A percentile compares a stretch with the other conserved stretches of the same genome.
phyloP scores from a whole-genome alignment of 345 rosid species.

The Boechera divaricarpa region DNA sequence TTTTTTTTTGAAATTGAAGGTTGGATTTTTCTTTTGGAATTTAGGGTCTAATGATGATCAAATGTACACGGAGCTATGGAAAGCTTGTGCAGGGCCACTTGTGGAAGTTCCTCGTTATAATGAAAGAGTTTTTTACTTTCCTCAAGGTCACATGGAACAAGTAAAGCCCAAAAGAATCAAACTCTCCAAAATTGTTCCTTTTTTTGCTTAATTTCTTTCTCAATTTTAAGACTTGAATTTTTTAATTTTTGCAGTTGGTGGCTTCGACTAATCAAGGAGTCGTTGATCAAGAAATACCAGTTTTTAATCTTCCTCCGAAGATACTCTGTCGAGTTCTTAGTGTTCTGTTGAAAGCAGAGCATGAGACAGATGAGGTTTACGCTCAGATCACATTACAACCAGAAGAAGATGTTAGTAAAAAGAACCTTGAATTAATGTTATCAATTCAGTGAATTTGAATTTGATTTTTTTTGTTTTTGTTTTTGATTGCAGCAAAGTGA shows the following conservation, averaged over 20 bases:
- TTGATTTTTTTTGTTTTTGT: not conserved
- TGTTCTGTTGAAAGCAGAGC: slow-evolving; percentile 77
- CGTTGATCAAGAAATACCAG: slow-evolving; percentile 65
- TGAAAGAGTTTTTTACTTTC: slow-evolving; percentile 73
- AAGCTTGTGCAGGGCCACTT: slow-evolving; percentile 79
- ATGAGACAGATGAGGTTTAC: slow-evolving; percentile 89
- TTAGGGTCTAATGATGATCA: slow-evolving; percentile 47
- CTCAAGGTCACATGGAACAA: slow-evolving; percentile 88
- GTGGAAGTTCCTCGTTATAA: slow-evolving; percentile 69
- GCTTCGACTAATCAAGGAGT: slow-evolving; percentile 85
- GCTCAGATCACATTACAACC: slow-evolving; percentile 88
- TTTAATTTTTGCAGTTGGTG: slow-evolving; percentile 55
- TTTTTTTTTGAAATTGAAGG: not conserved
- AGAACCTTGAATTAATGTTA: not conserved
- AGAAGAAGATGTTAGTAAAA: slow-evolving; percentile 62
- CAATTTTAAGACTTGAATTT: slow-evolving; percentile 17
- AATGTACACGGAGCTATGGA: slow-evolving; percentile 73
- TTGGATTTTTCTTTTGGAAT: not conserved
- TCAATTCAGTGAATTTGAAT: slow-evolving; percentile 12
- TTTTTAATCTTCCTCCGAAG: slow-evolving; percentile 77
- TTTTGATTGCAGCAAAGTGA: slow-evolving; percentile 59
- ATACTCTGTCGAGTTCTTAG: slow-evolving; percentile 80
- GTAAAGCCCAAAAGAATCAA: slow-evolving; percentile 29
- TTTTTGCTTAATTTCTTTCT: slow-evolving; percentile 1
- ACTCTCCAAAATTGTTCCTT: not conserved